These are phyloP conservation scores for Malus asiatica DNA, from an alignment of 306 rosid genomes.

Conservation along the genomic window DNA sequence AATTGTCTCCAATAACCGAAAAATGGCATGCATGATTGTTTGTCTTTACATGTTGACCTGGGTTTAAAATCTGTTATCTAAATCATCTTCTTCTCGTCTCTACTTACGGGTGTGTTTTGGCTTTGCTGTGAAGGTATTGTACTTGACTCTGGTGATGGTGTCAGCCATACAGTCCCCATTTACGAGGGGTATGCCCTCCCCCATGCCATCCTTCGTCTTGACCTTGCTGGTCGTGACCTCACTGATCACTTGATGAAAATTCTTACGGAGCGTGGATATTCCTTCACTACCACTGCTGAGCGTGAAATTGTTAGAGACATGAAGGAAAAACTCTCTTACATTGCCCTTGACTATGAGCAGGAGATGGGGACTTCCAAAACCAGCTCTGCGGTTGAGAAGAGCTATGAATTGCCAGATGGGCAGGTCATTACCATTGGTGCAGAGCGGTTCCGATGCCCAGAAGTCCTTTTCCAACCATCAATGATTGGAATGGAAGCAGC, in stretches of 20 bases:
- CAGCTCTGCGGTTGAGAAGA: slow-evolving; percentile 96
- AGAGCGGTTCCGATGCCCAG: slow-evolving; percentile 98
- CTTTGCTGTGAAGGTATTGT: slow-evolving; percentile 67
- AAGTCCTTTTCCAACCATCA: slow-evolving; percentile 94
- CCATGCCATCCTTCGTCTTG: slow-evolving; percentile 99
- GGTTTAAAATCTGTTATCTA: neutral
- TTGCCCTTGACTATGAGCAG: slow-evolving; percentile 87
- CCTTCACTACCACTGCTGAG: slow-evolving; percentile 96
- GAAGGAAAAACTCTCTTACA: slow-evolving; percentile 90
- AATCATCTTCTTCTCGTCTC: neutral
- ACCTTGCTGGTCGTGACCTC: slow-evolving; percentile 95
- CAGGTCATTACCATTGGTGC: slow-evolving; percentile 97
- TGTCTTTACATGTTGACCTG: neutral
- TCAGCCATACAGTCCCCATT: slow-evolving; percentile 96
- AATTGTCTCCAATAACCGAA: neutral
- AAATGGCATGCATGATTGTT: neutral
- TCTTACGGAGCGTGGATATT: slow-evolving; percentile 91
- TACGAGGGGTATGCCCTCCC: slow-evolving; percentile 99
- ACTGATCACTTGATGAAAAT: slow-evolving; percentile 95
- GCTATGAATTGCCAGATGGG: slow-evolving; percentile 93
- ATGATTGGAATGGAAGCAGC: slow-evolving; percentile 98
- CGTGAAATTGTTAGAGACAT: slow-evolving; percentile 98
- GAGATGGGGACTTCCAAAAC: slow-evolving; percentile 85
- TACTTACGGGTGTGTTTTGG: slow-evolving; percentile 3
- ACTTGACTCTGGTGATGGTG: slow-evolving; percentile 98